Conservation (phyloP, 345 rosid genomes). For the Stellera chamaejasme region DNA sequence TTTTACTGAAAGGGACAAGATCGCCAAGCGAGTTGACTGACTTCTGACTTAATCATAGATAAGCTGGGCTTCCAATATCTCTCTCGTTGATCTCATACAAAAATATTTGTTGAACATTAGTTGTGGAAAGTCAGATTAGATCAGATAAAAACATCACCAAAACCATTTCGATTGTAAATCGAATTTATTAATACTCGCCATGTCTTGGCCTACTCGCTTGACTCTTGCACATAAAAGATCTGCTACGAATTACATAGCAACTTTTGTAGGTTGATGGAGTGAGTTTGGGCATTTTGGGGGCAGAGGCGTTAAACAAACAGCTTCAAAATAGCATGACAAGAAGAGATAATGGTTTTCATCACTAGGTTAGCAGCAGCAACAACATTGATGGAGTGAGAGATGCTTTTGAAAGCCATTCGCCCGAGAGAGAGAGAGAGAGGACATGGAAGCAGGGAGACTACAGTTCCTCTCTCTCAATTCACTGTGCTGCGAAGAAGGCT, state of each 20-base stretch:
- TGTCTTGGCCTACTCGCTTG: conserved; percentile 27
- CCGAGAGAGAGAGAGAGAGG: too few species aligned
- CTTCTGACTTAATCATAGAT: conserved; percentile 65
- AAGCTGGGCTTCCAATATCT: conserved; percentile 81
- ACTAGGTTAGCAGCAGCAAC: background rate
- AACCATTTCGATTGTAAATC: background rate
- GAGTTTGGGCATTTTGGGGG: conserved; percentile 11
- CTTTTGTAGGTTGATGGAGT: conserved; percentile 5
- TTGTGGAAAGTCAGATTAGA: conserved; percentile 13
- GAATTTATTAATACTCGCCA: conserved; percentile 14
- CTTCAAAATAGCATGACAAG: background rate
- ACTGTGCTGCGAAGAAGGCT: too few species aligned
- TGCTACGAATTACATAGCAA: conserved; percentile 4
- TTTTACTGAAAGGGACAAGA: conserved; percentile 86
- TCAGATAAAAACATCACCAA: background rate
- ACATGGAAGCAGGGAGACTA: too few species aligned
- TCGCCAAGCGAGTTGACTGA: conserved; percentile 81
- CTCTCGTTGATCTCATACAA: conserved; percentile 88
- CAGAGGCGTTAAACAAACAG: background rate
- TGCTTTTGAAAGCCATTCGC: conserved; percentile 12
- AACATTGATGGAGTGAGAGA: conserved; percentile 15
- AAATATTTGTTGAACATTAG: conserved; percentile 49
- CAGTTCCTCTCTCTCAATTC: too few species aligned
- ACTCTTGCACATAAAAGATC: conserved; percentile 41
- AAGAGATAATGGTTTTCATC: background rate